phyloP scores from a whole-genome alignment of 2,329 filamentous ascomycete genomes.

The Scytalidium sp. region DNA sequence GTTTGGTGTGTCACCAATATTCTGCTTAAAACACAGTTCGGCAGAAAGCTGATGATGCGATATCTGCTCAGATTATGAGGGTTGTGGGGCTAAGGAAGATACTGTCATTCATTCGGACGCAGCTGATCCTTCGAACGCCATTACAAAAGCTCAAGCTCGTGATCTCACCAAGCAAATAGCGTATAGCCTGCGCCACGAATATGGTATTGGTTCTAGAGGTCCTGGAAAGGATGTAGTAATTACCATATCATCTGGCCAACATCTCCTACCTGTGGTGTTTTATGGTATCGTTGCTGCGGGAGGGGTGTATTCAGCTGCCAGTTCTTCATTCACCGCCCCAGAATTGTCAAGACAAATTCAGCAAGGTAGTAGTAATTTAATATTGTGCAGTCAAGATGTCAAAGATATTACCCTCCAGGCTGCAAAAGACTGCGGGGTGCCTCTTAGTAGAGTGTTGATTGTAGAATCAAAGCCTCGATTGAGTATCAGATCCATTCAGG shows the following conservation, averaged over 20 bases:
- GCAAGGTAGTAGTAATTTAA: slow-evolving; percentile 36
- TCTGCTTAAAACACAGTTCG: too few relatives aligned
- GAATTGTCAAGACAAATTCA: slow-evolving; percentile 49
- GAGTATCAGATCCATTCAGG: slow-evolving; percentile 31
- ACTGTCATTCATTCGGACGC: slow-evolving; percentile 56
- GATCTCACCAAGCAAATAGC: slow-evolving; percentile 49
- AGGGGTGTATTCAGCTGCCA: slow-evolving; percentile 56
- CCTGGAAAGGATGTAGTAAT: slow-evolving; percentile 52
- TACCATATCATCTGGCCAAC: slow-evolving; percentile 53
- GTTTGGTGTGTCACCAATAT: too few relatives aligned
- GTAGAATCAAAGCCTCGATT: slow-evolving; percentile 37
- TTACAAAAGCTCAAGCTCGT: slow-evolving; percentile 51
- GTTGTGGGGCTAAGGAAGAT: slow-evolving; percentile 37
- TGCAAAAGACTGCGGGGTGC: slow-evolving; percentile 46
- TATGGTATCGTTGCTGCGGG: slow-evolving; percentile 56
- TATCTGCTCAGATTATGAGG: slow-evolving; percentile 32
- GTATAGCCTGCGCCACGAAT: slow-evolving; percentile 51
- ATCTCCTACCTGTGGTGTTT: slow-evolving; percentile 49
- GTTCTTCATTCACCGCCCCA: slow-evolving; percentile 43
- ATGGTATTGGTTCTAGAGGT: slow-evolving; percentile 47
- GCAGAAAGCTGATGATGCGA: too few relatives aligned
- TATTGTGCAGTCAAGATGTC: slow-evolving; percentile 46
- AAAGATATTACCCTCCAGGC: slow-evolving; percentile 43
- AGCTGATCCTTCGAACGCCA: slow-evolving; percentile 45
- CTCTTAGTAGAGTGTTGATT: slow-evolving; percentile 45